These are phyloP conservation scores for Cryomyces minteri DNA, from an alignment of 495 filamentous ascomycete species.

Conservation along the genomic window DNA sequence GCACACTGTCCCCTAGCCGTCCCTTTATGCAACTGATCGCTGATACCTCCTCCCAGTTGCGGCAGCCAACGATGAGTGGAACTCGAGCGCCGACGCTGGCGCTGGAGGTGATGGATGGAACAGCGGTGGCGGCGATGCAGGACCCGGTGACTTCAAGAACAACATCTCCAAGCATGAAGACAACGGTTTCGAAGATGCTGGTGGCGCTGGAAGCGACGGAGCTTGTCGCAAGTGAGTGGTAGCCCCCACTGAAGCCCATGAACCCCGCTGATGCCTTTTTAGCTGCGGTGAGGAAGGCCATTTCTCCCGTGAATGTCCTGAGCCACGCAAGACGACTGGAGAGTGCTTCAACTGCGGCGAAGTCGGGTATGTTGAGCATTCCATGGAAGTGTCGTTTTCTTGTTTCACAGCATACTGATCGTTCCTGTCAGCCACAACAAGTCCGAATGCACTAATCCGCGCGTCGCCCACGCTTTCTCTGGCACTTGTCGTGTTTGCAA, in stretches of 20 bases:
- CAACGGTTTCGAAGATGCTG: conserved; percentile 3
- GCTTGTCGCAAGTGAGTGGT: conserved; percentile 20
- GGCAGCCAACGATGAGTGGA: conserved; percentile 5
- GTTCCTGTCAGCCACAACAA: conserved; percentile 34
- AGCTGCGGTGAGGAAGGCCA: conserved; percentile 37
- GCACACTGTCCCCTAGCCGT: no score
- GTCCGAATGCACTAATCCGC: conserved; percentile 46
- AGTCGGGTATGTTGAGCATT: conserved; percentile 28
- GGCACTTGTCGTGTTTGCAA: conserved; percentile 56
- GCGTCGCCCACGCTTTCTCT: conserved; percentile 33
- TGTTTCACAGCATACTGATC: neutral
- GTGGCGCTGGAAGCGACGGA: conserved; percentile 2
- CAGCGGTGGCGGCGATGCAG: conserved; percentile 5
- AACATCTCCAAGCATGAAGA: conserved; percentile 8
- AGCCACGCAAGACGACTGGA: conserved; percentile 26
- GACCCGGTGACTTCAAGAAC: neutral
- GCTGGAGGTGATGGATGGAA: conserved; percentile 3
- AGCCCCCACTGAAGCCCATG: neutral
- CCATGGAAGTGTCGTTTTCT: neutral
- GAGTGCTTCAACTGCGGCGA: conserved; percentile 71
- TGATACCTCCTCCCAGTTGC: no score
- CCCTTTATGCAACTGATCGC: no score
- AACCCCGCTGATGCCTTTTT: conserved; percentile 2
- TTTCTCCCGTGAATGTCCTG: conserved; percentile 38
- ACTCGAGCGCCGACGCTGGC: conserved; percentile 1